Base-by-base conservation (phyloP, 2,329 filamentous ascomycete species). In the Curvularia sp. region DNA sequence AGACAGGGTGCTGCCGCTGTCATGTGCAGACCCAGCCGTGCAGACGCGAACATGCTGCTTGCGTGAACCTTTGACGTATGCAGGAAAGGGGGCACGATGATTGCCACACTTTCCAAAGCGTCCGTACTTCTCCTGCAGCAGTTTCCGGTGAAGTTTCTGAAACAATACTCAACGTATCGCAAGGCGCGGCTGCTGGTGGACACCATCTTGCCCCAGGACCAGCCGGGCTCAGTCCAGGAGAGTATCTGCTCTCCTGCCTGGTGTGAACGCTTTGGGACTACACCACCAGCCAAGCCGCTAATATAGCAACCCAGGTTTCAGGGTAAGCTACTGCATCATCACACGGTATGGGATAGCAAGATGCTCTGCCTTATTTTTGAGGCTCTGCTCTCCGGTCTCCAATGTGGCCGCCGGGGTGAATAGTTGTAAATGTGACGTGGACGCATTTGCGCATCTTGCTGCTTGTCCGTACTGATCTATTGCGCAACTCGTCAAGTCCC, bases 391-490 rank as follows among this genome's bases (percentile, higher is more conserved):
- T 15, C 4, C 7, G 35, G 31, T 22, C 39, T 28, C 13, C 4
- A 38, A 20, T n/a, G 26, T 24, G 43, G 39, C 47, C 44, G 41
- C 53, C 26, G 52, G 15, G 52, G 24, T 49, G 39, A 33, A 41
- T 22, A 22, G 30, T 47, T 51, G 55, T 55, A 62, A 57, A 38
- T 50, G 12, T 33, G 47, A 28, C 31, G 24, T 54, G 49, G 42
- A 53, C 57, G 55, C 55, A 22, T 57, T 35, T 57, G 52, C 57
- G 49, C 49, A 58, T 30, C 35, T 58, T 28, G 35, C 26, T 10
- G 30, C 33, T 38, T 54, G 49, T 43, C 52, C 42, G 30, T 55
- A 49, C 43, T 57, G 39, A 44, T n/a, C 47, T 55, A 43, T 7
- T 24, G 24, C 53, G 28, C 50, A 44, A 57, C 53, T 46, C 41